Evolutionary conservation across 495 filamentous ascomycete genomes (phyloP).

Genomic region (Penicillium waksmanii): DNA sequence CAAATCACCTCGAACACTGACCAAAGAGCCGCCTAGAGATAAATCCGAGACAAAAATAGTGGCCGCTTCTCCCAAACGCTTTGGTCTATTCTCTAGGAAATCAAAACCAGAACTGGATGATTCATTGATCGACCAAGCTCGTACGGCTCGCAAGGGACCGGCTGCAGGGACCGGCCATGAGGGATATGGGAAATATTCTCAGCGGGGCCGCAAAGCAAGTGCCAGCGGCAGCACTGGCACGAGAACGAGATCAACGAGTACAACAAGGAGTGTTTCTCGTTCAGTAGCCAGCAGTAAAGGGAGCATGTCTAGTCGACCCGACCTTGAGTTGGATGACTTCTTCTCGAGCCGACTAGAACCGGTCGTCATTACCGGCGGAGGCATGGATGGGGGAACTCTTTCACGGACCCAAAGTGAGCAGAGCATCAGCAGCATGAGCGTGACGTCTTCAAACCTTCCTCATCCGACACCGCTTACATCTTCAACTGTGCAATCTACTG

Average conservation of each 20-base stretch:
- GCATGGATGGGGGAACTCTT: constrained; percentile 51
- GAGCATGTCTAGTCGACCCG: constrained; percentile 55
- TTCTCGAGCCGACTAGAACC: constrained; percentile 80
- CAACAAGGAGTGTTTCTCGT: constrained; percentile 49
- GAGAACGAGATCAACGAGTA: constrained; percentile 60
- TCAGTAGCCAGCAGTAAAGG: constrained; percentile 57
- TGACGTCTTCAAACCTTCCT: constrained; percentile 45
- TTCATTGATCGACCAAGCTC: constrained; percentile 56
- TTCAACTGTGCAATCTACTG: constrained; percentile 37
- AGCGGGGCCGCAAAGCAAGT: constrained; percentile 52
- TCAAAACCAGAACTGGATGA: constrained; percentile 65
- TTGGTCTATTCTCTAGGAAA: constrained; percentile 77
- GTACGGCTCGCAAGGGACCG: constrained; percentile 74
- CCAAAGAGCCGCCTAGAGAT: constrained; percentile 28
- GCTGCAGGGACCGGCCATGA: constrained; percentile 94
- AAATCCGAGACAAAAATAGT: constrained; percentile 33
- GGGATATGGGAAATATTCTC: constrained; percentile 81
- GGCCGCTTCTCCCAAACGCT: constrained; percentile 53
- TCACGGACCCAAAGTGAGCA: constrained; percentile 65
- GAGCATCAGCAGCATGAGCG: constrained; percentile 57
- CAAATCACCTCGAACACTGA: constrained; percentile 35
- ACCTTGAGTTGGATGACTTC: constrained; percentile 66
- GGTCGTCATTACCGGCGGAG: constrained; percentile 83
- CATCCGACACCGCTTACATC: constrained; percentile 23
- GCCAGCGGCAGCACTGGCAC: constrained; percentile 49